These are phyloP conservation scores for Fusarium metavorans DNA, from an alignment of 2,329 filamentous ascomycete genomes.

Conservation along the genomic window DNA sequence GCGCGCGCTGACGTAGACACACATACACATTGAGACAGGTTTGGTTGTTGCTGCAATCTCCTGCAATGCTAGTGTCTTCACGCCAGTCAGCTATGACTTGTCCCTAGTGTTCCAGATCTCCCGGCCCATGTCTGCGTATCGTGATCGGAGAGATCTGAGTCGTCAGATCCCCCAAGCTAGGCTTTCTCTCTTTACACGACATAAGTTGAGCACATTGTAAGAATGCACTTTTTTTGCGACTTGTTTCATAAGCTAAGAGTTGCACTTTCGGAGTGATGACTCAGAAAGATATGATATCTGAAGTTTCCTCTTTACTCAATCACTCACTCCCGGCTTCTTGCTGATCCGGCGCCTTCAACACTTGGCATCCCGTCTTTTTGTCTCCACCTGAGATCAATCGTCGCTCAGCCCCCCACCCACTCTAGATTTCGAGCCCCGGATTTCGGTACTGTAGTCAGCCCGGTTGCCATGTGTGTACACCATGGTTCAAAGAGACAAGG, in stretches of 20 bases:
- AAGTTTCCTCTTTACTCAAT: neutral
- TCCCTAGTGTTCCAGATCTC: slow-evolving; percentile 5
- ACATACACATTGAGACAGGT: neutral
- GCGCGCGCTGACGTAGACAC: neutral
- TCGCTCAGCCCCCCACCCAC: neutral
- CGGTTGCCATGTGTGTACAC: neutral
- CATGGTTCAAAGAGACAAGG: neutral
- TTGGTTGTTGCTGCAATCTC: neutral
- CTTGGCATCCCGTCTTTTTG: neutral
- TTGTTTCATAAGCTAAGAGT: neutral
- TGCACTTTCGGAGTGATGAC: neutral
- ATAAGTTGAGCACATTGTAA: neutral
- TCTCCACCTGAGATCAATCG: neutral
- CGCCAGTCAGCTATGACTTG: neutral
- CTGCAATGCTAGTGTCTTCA: neutral
- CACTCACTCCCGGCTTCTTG: neutral
- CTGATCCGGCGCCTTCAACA: neutral
- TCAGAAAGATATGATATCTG: neutral
- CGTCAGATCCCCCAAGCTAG: neutral
- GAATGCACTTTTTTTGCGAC: neutral
- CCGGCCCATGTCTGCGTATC: neutral
- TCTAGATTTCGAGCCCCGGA: neutral
- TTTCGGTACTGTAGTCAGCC: neutral
- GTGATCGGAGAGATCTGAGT: slow-evolving; percentile 2
- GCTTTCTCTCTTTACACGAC: neutral